Percentiles rank a stretch among this genome's conserved stretches.
phyloP scores from a whole-genome alignment of 202 grass and related monocot species.

The Setaria italica region DNA sequence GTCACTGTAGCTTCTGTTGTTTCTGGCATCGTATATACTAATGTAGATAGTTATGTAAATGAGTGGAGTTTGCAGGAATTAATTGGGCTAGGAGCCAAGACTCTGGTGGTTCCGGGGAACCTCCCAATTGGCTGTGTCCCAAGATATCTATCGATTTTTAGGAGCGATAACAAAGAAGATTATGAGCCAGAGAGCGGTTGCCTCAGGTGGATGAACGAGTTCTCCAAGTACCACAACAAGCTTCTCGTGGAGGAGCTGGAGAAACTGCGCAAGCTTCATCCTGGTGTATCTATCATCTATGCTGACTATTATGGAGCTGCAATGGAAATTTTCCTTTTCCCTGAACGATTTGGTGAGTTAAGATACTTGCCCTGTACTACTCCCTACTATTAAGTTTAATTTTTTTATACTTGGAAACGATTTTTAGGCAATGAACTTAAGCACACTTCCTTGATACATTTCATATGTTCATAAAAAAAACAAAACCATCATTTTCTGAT shows the following conservation, averaged over 20 bases:
- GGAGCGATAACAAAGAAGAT: conserved; percentile 62
- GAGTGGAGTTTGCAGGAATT: conserved; percentile 61
- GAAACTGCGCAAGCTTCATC: conserved; percentile 57
- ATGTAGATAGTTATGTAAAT: conserved; percentile 10
- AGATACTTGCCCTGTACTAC: not conserved
- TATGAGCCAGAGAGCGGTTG: conserved; percentile 75
- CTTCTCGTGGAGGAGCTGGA: conserved; percentile 58
- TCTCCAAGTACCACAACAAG: conserved; percentile 70
- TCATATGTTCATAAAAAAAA: not conserved
- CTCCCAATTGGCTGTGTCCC: conserved; percentile 79
- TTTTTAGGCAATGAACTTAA: not conserved
- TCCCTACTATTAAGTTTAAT: conserved; percentile 9
- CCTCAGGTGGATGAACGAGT: conserved; percentile 72
- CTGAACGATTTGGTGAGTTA: conserved; percentile 70
- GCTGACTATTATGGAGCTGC: conserved; percentile 75
- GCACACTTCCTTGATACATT: not conserved
- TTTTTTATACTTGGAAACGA: conserved; percentile 13
- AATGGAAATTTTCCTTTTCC: conserved; percentile 63
- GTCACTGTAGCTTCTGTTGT: not conserved
- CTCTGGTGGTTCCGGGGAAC: conserved; percentile 69
- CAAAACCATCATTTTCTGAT: not conserved
- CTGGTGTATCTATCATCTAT: conserved; percentile 61
- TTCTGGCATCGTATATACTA: not conserved
- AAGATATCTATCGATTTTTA: conserved; percentile 59
- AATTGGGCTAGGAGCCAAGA: conserved; percentile 67